Evolutionary conservation across 164 flowering plant species (phyloP).

Genomic region (Berberis thunbergii): DNA sequence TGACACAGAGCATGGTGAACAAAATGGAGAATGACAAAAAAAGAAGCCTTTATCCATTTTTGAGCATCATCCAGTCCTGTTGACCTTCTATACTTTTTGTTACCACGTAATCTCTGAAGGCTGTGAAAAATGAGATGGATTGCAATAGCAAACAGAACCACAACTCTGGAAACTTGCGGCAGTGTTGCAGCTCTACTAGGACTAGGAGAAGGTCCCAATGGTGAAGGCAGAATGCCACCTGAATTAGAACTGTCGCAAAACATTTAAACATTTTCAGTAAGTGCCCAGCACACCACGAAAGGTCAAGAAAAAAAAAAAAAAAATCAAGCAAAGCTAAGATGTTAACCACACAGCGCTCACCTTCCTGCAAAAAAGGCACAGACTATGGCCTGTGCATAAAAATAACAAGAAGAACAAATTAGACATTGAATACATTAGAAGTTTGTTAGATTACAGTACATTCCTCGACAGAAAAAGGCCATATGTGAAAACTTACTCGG

Average conservation of each 20-base stretch:
- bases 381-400: slow-evolving; percentile 44
- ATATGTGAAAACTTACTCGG: slow-evolving; percentile 58
- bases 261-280: neutral
- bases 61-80: too few relatives aligned
- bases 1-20: too few relatives aligned
- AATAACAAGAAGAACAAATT: slow-evolving; percentile 4
- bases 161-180: too few relatives aligned
- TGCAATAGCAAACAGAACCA: too few relatives aligned
- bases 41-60: too few relatives aligned
- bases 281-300: neutral
- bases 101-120: too few relatives aligned
- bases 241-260: slow-evolving; percentile 26
- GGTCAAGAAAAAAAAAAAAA: neutral
- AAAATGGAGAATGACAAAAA: too few relatives aligned
- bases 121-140: too few relatives aligned
- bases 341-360: slow-evolving; percentile 19
- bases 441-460: neutral
- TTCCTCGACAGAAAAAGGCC: neutral
- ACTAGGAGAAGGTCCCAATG: too few relatives aligned
- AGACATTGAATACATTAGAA: neutral
- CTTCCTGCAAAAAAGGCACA: slow-evolving; percentile 65
- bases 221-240: too few relatives aligned
- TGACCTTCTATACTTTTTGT: too few relatives aligned
- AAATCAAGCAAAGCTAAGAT: neutral
- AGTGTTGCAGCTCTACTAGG: too few relatives aligned